A percentile compares a stretch with the other conserved stretches of the same genome.
phyloP scores from a whole-genome alignment of 305 asterid species.

The Solanum hybrid region DNA sequence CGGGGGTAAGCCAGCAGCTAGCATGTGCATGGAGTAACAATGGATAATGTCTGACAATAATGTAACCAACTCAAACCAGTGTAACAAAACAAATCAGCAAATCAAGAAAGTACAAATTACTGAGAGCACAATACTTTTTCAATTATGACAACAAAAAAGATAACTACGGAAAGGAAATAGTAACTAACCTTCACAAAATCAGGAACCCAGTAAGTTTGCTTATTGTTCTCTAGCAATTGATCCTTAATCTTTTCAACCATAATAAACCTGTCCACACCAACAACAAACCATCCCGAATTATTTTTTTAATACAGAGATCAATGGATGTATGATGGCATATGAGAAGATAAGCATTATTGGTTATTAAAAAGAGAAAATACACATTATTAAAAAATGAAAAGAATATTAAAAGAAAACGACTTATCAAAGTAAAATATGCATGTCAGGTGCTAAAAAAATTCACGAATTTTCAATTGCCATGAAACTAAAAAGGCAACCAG shows the following conservation, averaged over 20 bases:
- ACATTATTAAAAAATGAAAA: neutral
- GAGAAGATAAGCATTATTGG: neutral
- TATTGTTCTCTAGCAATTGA: conserved; percentile 78
- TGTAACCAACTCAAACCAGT: neutral
- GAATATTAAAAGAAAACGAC: neutral
- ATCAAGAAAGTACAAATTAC: neutral
- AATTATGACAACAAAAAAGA: neutral
- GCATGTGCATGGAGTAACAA: neutral
- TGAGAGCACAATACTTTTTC: neutral
- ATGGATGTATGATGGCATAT: neutral
- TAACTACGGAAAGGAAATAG: neutral
- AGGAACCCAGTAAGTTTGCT: conserved; percentile 89
- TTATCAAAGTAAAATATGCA: neutral
- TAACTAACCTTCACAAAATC: conserved; percentile 72
- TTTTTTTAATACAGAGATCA: neutral
- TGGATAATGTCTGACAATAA: neutral
- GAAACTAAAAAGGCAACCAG: neutral
- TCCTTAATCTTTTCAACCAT: conserved; percentile 92
- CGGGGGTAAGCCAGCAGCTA: neutral
- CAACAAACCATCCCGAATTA: neutral
- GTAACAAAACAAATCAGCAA: neutral
- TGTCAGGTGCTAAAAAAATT: neutral
- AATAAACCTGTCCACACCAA: conserved; percentile 39
- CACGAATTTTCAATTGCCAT: neutral
- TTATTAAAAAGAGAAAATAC: neutral